Evolutionary conservation across 768 basidiomycete genomes (phyloP).

Genomic region (Tephrocybe sp.): DNA sequence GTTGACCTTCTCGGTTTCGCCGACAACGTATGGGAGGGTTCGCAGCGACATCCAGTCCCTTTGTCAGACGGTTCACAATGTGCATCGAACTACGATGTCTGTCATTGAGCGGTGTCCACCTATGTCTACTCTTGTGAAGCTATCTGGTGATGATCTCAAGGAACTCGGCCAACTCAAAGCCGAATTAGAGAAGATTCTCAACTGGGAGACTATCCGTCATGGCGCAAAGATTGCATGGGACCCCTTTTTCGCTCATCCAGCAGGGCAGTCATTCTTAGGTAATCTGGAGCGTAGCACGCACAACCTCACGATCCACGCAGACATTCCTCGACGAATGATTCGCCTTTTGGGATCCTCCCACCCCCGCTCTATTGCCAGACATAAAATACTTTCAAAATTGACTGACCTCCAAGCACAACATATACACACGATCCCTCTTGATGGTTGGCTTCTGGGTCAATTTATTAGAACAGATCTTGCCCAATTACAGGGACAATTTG

Average conservation of each 20-base stretch:
- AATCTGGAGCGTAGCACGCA: conserved; percentile 38
- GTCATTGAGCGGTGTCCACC: conserved; percentile 18
- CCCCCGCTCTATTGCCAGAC: conserved; percentile 39
- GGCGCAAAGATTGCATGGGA: conserved; percentile 65
- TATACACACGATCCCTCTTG: conserved; percentile 45
- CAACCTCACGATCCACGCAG: conserved; percentile 43
- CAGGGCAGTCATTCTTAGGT: conserved; percentile 46
- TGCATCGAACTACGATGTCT: conserved; percentile 27
- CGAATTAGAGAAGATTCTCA: conserved; percentile 60
- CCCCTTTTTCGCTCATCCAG: conserved; percentile 47
- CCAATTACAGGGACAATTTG: conserved; percentile 48
- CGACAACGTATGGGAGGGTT: conserved; percentile 37
- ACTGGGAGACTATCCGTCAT: conserved; percentile 56
- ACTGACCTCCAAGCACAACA: conserved; percentile 41
- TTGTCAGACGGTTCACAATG: conserved; percentile 32
- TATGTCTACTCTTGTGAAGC: conserved; percentile 35
- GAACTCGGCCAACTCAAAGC: conserved; percentile 56
- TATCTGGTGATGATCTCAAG: conserved; percentile 51
- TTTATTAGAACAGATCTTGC: conserved; percentile 49
- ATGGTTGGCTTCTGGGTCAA: conserved; percentile 41
- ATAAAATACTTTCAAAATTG: conserved; percentile 48
- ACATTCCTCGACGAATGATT: conserved; percentile 42
- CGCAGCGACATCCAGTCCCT: conserved; percentile 47
- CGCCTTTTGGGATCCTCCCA: conserved; percentile 53
- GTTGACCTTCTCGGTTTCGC: conserved; percentile 44